Evolutionary conservation across 495 filamentous ascomycete genomes (phyloP), one percentile per base, ranked within the genome.

Genomic region (Barbatosphaeria neglecta): DNA sequence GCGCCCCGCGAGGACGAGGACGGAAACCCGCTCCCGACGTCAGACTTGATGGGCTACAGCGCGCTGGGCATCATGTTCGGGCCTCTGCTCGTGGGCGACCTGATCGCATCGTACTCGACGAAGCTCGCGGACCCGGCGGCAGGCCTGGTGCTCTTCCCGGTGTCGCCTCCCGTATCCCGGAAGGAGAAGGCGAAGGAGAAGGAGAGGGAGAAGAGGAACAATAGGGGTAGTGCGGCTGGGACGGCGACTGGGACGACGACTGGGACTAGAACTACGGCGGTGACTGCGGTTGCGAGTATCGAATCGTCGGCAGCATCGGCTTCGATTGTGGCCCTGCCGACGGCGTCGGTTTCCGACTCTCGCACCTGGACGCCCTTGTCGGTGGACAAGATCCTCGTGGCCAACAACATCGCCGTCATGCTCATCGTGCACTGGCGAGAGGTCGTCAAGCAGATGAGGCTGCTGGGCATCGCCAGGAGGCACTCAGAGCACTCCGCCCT

Each of bases 61-160:
- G 66, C 81, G 15, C 57, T 85, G 37, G 73, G 80, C 4, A 77
- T 82, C 37, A 60, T 83, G 16, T 82, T 85, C 57, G 81, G 78
- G 0, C 81, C 81, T 10, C 64, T 85, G 0, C 61, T 85, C 11
- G 58, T 82, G 15, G 76, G 78, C 6, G 73, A 83, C 40, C 53
- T 77, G 25, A 63, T 78, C 22, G 61, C 70, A 44, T 51, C 53
- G 4, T 69, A 74, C 42, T 62, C 45, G 28, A 70, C 66, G 60
- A 63, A 52, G 45, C 43, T 56, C 45, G 63, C 60, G 20, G 48
- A 58, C 45, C 69, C 57, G 20, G 55, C 46, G 22, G 48, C 56
- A 17, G 70, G 65, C 0, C 51, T 69, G 7, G 54, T 69, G n/a
- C 42, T 71, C 8, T 51, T 64, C 8, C 61, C 64, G 6, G 43